Conservation (phyloP, 1,139 yeast genomes). For the Pneumocystis carinii region DNA sequence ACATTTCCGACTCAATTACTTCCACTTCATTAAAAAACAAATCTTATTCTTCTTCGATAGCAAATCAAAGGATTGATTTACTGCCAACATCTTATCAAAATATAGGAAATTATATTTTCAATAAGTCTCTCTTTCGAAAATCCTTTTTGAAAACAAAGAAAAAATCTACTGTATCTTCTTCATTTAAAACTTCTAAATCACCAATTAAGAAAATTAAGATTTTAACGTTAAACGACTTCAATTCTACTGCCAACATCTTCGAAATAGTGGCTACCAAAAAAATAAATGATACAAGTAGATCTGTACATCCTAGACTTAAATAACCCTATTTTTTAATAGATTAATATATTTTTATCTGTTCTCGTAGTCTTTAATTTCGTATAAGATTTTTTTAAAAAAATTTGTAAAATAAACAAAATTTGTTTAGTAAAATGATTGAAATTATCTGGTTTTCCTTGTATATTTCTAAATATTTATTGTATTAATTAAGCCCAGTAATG, state of each 20-base stretch:
- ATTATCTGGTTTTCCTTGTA: constrained; percentile 22
- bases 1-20: not conserved
- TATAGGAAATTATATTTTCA: not conserved
- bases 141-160: not conserved
- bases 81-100: not conserved
- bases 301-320: not conserved
- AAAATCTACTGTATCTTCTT: not conserved
- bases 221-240: not conserved
- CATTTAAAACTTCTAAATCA: not conserved
- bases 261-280: not conserved
- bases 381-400: not conserved
- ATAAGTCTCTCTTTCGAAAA: not conserved
- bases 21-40: not conserved
- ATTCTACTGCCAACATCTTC: not conserved
- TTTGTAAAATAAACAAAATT: not conserved
- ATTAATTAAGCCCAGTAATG: constrained; percentile 6
- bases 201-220: not conserved
- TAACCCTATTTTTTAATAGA: not conserved
- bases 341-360: not conserved
- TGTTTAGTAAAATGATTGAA: constrained; percentile 25
- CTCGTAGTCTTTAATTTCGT: not conserved
- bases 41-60: not conserved
- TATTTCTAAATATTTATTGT: not conserved
- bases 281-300: not conserved
- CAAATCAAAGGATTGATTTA: not conserved